These are phyloP conservation scores for Litchi chinensis DNA, from an alignment of 345 rosid species.

Conservation along the genomic window DNA sequence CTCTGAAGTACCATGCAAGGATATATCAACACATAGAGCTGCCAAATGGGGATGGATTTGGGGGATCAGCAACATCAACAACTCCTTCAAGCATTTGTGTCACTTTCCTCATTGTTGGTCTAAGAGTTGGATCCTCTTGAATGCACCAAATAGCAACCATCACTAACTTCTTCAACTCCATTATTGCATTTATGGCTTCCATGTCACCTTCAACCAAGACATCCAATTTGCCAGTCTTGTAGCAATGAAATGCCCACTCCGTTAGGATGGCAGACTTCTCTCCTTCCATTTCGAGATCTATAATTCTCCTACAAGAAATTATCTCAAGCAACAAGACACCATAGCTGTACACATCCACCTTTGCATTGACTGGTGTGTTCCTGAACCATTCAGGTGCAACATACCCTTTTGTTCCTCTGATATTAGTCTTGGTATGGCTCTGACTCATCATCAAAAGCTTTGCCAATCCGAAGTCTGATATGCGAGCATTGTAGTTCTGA, in stretches of 20 bases:
- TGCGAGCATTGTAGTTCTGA: constrained; percentile 35
- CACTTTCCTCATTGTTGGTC: constrained; percentile 44
- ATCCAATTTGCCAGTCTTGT: constrained; percentile 28
- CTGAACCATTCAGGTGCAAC: constrained; percentile 59
- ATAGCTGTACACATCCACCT: constrained; percentile 50
- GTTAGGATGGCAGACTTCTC: constrained; percentile 35
- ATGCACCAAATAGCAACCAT: constrained; percentile 50
- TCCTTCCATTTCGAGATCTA: not conserved
- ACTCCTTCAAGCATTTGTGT: constrained; percentile 53
- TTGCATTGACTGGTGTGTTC: constrained; percentile 38
- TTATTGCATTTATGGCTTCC: constrained; percentile 19
- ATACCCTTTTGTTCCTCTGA: constrained; percentile 56
- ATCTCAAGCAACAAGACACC: constrained; percentile 46
- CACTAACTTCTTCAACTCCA: constrained; percentile 22
- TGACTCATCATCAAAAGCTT: constrained; percentile 46
- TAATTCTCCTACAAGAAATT: constrained; percentile 37
- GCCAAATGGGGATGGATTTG: constrained; percentile 28
- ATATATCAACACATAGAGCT: too few species aligned
- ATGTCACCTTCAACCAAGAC: constrained; percentile 31
- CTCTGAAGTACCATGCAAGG: too few species aligned
- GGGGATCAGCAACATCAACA: constrained; percentile 36
- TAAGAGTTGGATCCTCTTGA: constrained; percentile 38
- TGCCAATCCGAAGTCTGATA: constrained; percentile 54
- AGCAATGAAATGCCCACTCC: constrained; percentile 41
- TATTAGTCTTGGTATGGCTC: constrained; percentile 42